Evolutionary conservation across 2,329 filamentous ascomycete genomes (phyloP).

Genomic region (Talaromyces sp.): DNA sequence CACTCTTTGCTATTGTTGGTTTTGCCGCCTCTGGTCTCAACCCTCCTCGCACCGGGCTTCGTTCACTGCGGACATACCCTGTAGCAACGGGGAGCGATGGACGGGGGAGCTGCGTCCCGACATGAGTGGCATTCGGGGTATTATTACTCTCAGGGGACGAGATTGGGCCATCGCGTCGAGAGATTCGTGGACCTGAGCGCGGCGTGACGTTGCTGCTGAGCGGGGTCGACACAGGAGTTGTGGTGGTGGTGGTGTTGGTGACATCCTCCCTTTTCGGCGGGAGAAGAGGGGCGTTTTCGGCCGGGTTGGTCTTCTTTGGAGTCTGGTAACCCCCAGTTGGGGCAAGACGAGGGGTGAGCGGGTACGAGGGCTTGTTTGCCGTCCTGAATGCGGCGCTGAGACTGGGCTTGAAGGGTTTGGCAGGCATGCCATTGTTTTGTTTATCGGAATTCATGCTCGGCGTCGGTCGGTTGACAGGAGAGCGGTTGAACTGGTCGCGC

Average conservation of each 20-base stretch:
- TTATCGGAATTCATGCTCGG: slow-evolving; percentile 47
- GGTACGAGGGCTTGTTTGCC: slow-evolving; percentile 41
- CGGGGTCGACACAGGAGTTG: slow-evolving; percentile 51
- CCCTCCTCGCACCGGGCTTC: slow-evolving; percentile 28
- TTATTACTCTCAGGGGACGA: slow-evolving; percentile 59
- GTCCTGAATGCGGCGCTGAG: slow-evolving; percentile 59
- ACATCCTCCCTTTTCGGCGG: slow-evolving; percentile 43
- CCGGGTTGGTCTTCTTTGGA: slow-evolving; percentile 27
- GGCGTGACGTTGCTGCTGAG: slow-evolving; percentile 69
- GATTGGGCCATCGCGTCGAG: slow-evolving; percentile 62
- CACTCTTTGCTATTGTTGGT: slow-evolving; percentile 31
- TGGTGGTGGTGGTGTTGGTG: slow-evolving; percentile 24
- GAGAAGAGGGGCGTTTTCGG: slow-evolving; percentile 28
- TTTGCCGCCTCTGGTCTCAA: slow-evolving; percentile 25
- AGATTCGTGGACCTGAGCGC: slow-evolving; percentile 68
- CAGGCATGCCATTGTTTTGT: slow-evolving; percentile 45
- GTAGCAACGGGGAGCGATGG: slow-evolving; percentile 21
- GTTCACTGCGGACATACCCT: slow-evolving; percentile 24
- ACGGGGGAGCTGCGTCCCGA: slow-evolving; percentile 24
- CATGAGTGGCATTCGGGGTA: slow-evolving; percentile 16
- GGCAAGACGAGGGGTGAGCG: slow-evolving; percentile 57
- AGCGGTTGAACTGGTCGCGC: slow-evolving; percentile 31
- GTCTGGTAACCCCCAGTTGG: slow-evolving; percentile 28
- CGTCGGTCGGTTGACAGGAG: slow-evolving; percentile 24
- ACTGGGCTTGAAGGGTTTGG: slow-evolving; percentile 61